Evolutionary conservation across 108 stramenopile species (phyloP), one percentile per base, ranked within the genome.

Genomic region (Schizochytrium sp.): DNA sequence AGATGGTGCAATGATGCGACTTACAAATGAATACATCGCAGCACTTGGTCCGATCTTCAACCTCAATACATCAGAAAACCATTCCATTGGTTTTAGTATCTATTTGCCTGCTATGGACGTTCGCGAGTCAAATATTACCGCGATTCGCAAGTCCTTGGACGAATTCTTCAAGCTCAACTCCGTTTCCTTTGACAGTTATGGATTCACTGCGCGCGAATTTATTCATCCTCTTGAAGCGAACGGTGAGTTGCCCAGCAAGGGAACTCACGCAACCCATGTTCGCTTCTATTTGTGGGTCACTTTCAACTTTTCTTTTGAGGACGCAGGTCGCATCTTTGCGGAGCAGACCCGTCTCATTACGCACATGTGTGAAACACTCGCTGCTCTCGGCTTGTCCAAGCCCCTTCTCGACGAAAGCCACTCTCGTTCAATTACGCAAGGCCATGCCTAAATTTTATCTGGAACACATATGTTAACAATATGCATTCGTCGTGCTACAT

Each of bases 1-100:
- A 47, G 76, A 83, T 83, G 76, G 76, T 83, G 47, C 76, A 5
- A 55, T 83, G 50, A 49, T 83, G 50, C 76, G 76, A 7, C 76
- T 83, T 10, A n/a, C 49, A 40, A 83, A 83, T 53, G 49, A 47
- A n/a, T 55, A 55, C 47, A 40, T 83, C 15, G 50, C 76, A n/a
- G 55, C 76, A 0, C 47, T 83, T 38, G 76, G 76, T 0, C 47
- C 76, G 28, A 49, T 83, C 28, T 83, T 55, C 47, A 83, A 83
- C 76, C 53, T 55, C 76, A n/a, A 10, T 53, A 83, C 76, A 47
- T 83, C 76, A 7, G 50, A 50, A 13, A 83, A 83, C 76, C 76
- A 83, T 42, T 49, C 50, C 0, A 40, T 19, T 28, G 76, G 15
- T 53, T 83, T 83, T 0, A 3, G 55, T 42, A 46, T 83, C 76